A percentile compares a stretch with the other conserved stretches of the same genome.
These are phyloP conservation scores for Tympanopsis confertula DNA, from an alignment of 2,329 filamentous ascomycete species.

Conservation along the genomic window DNA sequence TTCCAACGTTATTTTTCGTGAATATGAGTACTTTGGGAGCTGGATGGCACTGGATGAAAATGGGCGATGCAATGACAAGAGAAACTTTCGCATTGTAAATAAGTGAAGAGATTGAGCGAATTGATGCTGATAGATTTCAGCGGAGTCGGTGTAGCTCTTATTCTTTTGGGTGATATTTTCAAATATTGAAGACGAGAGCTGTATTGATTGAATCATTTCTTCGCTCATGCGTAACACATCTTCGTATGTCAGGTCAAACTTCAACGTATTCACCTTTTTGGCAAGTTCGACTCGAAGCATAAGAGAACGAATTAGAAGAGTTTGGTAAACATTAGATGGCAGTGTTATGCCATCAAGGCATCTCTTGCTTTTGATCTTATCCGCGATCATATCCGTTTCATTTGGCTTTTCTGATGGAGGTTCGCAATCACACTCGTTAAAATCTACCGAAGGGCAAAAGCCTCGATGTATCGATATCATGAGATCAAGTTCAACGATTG, in stretches of 20 bases:
- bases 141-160: too few relatives aligned
- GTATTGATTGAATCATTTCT: conserved; percentile 10
- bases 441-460: conserved; percentile 32
- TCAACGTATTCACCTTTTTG: conserved; percentile 15
- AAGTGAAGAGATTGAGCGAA: neutral
- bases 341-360: too few relatives aligned
- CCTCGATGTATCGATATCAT: conserved; percentile 38
- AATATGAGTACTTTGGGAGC: conserved; percentile 6
- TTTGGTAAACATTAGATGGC: neutral
- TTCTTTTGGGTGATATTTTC: neutral
- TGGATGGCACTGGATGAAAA: conserved; percentile 8
- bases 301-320: neutral
- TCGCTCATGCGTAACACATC: conserved; percentile 17
- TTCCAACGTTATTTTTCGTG: conserved; percentile 6
- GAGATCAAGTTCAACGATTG: conserved; percentile 40
- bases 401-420: conserved; percentile 37
- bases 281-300: conserved; percentile 9
- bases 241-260: conserved; percentile 17
- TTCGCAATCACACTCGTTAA: conserved; percentile 35
- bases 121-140: too few relatives aligned
- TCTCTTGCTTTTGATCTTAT: neutral
- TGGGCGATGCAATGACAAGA: conserved; percentile 8
- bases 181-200: neutral
- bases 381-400: conserved; percentile 16
- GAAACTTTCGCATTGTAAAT: neutral